These are phyloP conservation scores for Sequoia sempervirens DNA, from an alignment of 75 land plant species.

Conservation along the genomic window DNA sequence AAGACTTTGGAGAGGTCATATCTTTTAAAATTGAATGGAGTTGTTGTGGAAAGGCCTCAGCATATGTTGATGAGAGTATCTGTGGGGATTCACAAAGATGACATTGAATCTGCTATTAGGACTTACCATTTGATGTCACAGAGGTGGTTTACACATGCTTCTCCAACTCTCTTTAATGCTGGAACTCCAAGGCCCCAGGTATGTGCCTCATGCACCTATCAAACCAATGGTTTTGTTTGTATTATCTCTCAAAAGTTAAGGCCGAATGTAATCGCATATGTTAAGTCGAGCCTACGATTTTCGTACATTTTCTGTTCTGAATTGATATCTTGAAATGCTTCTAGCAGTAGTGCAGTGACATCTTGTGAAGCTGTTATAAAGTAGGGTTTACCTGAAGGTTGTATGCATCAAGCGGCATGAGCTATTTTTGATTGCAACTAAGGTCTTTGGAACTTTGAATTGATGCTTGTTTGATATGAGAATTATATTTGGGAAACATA, in stretches of 20 bases:
- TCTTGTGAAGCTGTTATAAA: not conserved
- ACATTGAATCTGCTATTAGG: slow-evolving; percentile 33
- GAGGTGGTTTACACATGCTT: slow-evolving; percentile 54
- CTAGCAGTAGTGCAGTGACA: not conserved
- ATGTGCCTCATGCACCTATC: too few relatives aligned
- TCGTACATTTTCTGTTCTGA: not conserved
- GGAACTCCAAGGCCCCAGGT: slow-evolving; percentile 55
- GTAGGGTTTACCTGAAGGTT: not conserved
- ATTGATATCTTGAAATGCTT: not conserved
- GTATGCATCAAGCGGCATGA: not conserved
- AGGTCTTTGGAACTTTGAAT: not conserved
- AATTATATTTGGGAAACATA: not conserved
- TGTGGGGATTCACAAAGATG: slow-evolving; percentile 44
- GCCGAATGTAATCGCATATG: not conserved
- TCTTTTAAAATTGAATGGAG: slow-evolving; percentile 33
- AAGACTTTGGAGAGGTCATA: slow-evolving; percentile 45
- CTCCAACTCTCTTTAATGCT: slow-evolving; percentile 48
- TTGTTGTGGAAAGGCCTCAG: slow-evolving; percentile 47
- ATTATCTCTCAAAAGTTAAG: not conserved
- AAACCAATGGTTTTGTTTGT: not conserved
- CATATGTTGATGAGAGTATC: slow-evolving; percentile 51
- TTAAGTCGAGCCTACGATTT: not conserved
- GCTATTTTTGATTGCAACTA: not conserved
- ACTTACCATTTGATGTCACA: slow-evolving; percentile 52
- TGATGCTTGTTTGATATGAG: not conserved